Evolutionary conservation across 495 filamentous ascomycete species (phyloP), one percentile per base, ranked within the genome.

Genomic region (Penicillium turbatum): DNA sequence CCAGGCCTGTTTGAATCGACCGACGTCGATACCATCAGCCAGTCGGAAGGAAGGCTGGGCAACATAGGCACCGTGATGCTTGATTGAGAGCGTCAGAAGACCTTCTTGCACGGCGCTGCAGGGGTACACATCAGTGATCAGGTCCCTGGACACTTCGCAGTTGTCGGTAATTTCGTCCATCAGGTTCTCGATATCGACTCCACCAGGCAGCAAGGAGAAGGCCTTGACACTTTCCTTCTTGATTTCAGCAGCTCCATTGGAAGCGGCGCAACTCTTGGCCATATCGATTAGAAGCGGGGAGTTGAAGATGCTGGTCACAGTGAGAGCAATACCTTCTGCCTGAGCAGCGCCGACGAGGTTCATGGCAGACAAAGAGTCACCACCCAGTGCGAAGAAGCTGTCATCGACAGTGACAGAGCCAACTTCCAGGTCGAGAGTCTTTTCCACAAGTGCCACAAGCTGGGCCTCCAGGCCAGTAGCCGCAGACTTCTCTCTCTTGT

Each of bases 91-190:
- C 1, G 82, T 81, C 64, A 88, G 71, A 15, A 89, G 73, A 2
- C 83, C 85, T 56, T 87, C 86, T 64, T 91, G 87, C 1, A 88
- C 68, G 10, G 86, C 78, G 5, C 82, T 87, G 71, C 85, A 88
- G 6, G 86, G 85, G 53, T 87, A 89, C 0, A 84, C 64, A 63
- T 90, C 77, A 0, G 42, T 27, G 10, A 87, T 71, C 0, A 65
- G 49, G 0, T 75, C 65, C 10, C 64, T 63, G 0, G 65, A 44
- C 9, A 84, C 54, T 6, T 44, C 21, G 42, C 79, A 85, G 34
- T 71, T 71, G 2, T 62, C 63, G 11, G 69, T 64, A 11, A 79
- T 63, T 17, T 83, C 79, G 1, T 75, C 64, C 21, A 82, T 16
- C 5, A 80, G 54, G 3, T 58, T 56, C 4, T 67, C 59, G 0